A percentile compares a stretch with the other conserved stretches of the same genome.
These are phyloP conservation scores for Dissophora ornata DNA, from an alignment of 192 early-diverging fungal genomes.

Conservation along the genomic window DNA sequence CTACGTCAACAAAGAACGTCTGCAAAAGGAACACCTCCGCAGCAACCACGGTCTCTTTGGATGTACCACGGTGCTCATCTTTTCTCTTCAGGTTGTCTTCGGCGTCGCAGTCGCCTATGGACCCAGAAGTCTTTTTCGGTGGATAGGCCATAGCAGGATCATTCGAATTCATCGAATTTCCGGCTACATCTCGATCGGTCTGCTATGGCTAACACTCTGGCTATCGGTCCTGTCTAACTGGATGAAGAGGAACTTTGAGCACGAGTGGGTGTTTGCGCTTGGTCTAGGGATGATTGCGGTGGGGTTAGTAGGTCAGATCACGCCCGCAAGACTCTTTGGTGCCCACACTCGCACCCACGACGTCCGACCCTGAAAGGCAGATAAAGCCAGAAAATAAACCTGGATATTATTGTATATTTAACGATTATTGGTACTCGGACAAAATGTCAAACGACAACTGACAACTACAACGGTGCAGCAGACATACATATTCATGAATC, in stretches of 20 bases:
- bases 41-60: conserved; percentile 42
- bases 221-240: conserved; percentile 32
- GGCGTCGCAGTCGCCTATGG: conserved; percentile 31
- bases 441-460: no score
- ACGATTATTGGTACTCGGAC: no score
- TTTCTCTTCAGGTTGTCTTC: conserved; percentile 37
- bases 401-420: no score
- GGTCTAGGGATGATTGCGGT: conserved; percentile 40
- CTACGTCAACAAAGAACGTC: conserved; percentile 35
- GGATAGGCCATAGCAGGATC: conserved; percentile 32
- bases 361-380: no score
- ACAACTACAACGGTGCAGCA: no score
- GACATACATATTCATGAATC: no score
- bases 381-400: no score
- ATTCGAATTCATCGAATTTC: conserved; percentile 34
- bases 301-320: conserved; percentile 37
- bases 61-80: conserved; percentile 21
- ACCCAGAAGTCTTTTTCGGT: conserved; percentile 11
- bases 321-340: conserved; percentile 17
- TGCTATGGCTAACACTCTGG: conserved; percentile 41
- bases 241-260: conserved; percentile 44
- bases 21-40: conserved; percentile 31
- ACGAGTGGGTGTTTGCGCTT: conserved; percentile 41
- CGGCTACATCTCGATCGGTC: conserved; percentile 38
- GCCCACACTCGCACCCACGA: conserved; percentile 1